Evolutionary conservation across 1,139 yeast genomes (phyloP).

Genomic region (Taphrina communis): DNA sequence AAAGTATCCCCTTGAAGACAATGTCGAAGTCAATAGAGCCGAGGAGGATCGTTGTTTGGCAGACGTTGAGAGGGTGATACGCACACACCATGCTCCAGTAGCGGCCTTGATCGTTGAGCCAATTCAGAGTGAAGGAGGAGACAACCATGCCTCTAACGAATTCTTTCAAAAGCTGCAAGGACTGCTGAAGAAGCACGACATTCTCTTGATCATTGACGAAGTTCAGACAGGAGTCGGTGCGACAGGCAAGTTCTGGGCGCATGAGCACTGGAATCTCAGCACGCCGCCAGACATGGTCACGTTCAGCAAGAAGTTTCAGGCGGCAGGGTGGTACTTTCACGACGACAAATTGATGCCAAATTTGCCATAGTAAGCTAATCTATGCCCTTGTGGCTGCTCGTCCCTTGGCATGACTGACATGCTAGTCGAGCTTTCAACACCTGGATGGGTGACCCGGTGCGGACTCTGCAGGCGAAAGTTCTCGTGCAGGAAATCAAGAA

Average conservation of each 20-base stretch:
- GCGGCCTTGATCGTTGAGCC: constrained; percentile 82
- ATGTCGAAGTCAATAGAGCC: constrained; percentile 61
- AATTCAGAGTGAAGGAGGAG: constrained; percentile 87
- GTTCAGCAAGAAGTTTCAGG: constrained; percentile 82
- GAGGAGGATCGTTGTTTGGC: constrained; percentile 74
- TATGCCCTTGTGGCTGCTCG: too few relatives aligned
- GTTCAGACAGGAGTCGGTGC: constrained; percentile 91
- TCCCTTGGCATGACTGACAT: not conserved
- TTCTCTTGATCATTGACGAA: constrained; percentile 77
- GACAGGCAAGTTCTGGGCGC: constrained; percentile 85
- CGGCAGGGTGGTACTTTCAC: constrained; percentile 82
- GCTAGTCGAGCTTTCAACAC: constrained; percentile 77
- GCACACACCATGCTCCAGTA: constrained; percentile 63
- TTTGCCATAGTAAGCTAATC: constrained; percentile 57
- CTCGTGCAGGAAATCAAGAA: constrained; percentile 68
- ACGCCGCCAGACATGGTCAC: constrained; percentile 83
- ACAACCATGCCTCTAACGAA: constrained; percentile 74
- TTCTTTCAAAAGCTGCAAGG: constrained; percentile 82
- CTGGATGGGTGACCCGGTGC: constrained; percentile 90
- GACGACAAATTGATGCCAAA: constrained; percentile 73
- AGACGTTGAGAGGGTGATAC: constrained; percentile 62
- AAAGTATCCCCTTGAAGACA: constrained; percentile 71
- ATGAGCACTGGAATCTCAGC: constrained; percentile 75
- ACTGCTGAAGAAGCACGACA: constrained; percentile 68
- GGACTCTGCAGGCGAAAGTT: constrained; percentile 72